Evolutionary conservation across 2,329 filamentous ascomycete species (phyloP), one percentile per base, ranked within the genome.

Genomic region (Trichophyton verrucosum): DNA sequence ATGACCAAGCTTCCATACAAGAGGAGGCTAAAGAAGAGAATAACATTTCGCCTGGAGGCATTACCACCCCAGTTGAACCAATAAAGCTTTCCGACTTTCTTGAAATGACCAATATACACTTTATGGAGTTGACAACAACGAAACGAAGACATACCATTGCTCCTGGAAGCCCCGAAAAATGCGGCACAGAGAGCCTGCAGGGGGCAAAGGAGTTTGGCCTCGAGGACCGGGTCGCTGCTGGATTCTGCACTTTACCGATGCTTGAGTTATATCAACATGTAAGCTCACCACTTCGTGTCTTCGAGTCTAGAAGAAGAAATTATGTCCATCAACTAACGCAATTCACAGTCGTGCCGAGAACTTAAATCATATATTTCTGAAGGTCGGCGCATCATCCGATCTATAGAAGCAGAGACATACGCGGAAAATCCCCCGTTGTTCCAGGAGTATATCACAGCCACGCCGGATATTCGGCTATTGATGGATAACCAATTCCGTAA

Each of bases 401-500:
- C 92, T 66, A 95, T 99, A 62, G 94, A 97, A 71, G 84, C 81
- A 0, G 90, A 95, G 69, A 95, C 91, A 0, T 86, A 88, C 63
- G 86, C 90, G 65, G 90, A 96, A 61, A 96, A 96, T 68, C 94
- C 94, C 7, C 84, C 89, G 0, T 80, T 99, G 1, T 96, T 99
- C 75, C 85, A 84, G 62, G 94, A 97, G 71, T 99, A 99, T 71
- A 84, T 95, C 65, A 86, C 86, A 8, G 92, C 92, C 27, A 83
- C 88, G 0, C 84, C 90, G 0, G 89, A 95, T 64, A 85, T 95
- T 70, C 91, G 89, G 69, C 76, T 84, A 2, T 80, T 95, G 59
- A 95, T 99, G 86, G 92, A 99, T 75, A 94, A 89, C 65, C 91
- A 97, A 71, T 94, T 99, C 79, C 94, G 95, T 73, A 96, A 97